Evolutionary conservation across 2,329 filamentous ascomycete species (phyloP).

Genomic region (Catunica adiposa): DNA sequence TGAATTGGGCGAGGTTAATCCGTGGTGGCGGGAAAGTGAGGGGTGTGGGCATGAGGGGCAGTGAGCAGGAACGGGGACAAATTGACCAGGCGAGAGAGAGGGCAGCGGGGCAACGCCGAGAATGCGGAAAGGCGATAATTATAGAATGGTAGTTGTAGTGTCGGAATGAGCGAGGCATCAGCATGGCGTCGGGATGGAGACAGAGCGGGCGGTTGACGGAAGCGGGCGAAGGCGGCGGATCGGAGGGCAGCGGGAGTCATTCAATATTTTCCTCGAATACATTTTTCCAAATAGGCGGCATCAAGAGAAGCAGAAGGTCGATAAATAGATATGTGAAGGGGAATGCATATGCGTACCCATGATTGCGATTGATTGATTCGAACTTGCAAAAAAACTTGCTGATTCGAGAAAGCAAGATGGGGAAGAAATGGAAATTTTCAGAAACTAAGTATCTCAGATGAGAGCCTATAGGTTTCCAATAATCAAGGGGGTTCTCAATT

Average conservation of each 20-base stretch:
- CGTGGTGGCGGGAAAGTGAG: too few relatives aligned
- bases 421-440: conserved; percentile 9
- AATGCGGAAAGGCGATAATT: too few relatives aligned
- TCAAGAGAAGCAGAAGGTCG: background rate
- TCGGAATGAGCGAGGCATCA: background rate
- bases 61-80: too few relatives aligned
- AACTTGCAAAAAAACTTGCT: conserved; percentile 28
- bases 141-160: too few relatives aligned
- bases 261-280: background rate
- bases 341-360: conserved; percentile 34
- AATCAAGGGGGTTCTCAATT: background rate
- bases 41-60: too few relatives aligned
- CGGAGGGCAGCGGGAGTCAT: background rate
- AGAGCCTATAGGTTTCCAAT: background rate
- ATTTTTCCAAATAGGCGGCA: background rate
- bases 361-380: conserved; percentile 36
- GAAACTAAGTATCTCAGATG: background rate
- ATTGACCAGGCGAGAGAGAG: too few relatives aligned
- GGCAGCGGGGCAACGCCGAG: too few relatives aligned
- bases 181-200: background rate
- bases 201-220: background rate
- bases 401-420: conserved; percentile 7
- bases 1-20: too few relatives aligned
- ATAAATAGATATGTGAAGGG: background rate
- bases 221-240: background rate